Percentiles rank a stretch among this genome's conserved stretches.
Conservation (phyloP, 2,329 filamentous ascomycete species). For the Lachnellula occidentalis region DNA sequence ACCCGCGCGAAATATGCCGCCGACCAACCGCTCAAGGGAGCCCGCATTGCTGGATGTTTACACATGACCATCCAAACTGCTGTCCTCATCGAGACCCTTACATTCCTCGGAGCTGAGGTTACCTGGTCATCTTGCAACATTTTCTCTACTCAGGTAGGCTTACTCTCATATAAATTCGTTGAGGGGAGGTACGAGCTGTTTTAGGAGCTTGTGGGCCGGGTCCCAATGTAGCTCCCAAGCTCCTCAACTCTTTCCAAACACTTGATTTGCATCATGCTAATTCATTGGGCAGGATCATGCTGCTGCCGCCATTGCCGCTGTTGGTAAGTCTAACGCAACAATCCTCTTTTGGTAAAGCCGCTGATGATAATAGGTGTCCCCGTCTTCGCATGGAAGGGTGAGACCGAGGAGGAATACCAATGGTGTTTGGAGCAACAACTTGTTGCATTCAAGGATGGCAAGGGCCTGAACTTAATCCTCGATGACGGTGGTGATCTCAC, state of each 20-base stretch:
- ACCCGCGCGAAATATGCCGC: conserved; percentile 85
- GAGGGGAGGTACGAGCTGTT: conserved; percentile 46
- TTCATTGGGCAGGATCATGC: conserved; percentile 65
- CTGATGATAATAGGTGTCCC: conserved; percentile 58
- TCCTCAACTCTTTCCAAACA: too few relatives aligned
- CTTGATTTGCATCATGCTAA: not conserved
- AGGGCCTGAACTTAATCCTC: conserved; percentile 97
- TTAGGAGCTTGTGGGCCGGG: conserved; percentile 36
- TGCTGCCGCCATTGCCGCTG: conserved; percentile 89
- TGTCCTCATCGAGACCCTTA: conserved; percentile 97
- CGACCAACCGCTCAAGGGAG: conserved; percentile 91
- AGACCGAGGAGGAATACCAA: conserved; percentile 99
- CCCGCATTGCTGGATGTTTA: conserved; percentile 88
- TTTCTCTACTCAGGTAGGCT: conserved; percentile 76
- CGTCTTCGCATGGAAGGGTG: conserved; percentile 70
- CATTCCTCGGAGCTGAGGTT: conserved; percentile 89
- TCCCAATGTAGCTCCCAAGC: conserved; percentile 46
- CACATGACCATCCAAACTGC: conserved; percentile 91
- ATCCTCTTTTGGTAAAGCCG: not conserved
- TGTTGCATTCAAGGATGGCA: conserved; percentile 89
- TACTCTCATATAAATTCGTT: too few relatives aligned
- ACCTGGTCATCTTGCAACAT: conserved; percentile 99
- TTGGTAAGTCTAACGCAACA: conserved; percentile 15
- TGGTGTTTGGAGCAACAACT: conserved; percentile 99
- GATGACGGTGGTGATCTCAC: conserved; percentile 98